Conservation (phyloP, 768 basidiomycete genomes). For the Amanita rubescens region DNA sequence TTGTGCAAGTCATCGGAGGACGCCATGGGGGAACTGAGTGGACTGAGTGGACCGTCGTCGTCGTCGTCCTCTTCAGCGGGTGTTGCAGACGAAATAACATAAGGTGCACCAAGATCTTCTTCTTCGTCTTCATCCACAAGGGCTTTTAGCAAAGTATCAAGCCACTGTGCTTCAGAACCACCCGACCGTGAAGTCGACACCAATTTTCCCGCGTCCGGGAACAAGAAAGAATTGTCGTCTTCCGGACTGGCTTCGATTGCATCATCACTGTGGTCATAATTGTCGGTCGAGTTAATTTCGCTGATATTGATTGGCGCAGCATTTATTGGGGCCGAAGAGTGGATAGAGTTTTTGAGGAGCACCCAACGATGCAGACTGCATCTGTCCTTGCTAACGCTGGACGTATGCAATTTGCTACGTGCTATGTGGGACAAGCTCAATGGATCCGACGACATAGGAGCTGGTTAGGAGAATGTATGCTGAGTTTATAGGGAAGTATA, state of each 20-base stretch:
- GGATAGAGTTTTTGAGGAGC: constrained; percentile 80
- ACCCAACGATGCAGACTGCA: constrained; percentile 84
- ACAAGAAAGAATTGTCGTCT: constrained; percentile 68
- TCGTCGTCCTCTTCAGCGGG: constrained; percentile 62
- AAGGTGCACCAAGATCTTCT: constrained; percentile 40
- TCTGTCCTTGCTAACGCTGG: constrained; percentile 53
- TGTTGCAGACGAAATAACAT: constrained; percentile 37
- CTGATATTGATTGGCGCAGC: constrained; percentile 19
- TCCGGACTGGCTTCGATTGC: constrained; percentile 40
- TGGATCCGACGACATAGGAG: constrained; percentile 40
- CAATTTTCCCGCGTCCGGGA: constrained; percentile 64
- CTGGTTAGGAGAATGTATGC: background rate
- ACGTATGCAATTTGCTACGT: constrained; percentile 67
- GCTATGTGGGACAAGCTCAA: constrained; percentile 54
- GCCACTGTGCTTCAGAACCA: constrained; percentile 68
- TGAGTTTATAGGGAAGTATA: background rate
- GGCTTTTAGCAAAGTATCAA: constrained; percentile 72
- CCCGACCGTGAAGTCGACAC: constrained; percentile 24
- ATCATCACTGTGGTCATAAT: constrained; percentile 34
- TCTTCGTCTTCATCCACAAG: constrained; percentile 69
- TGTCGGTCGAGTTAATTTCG: constrained; percentile 26
- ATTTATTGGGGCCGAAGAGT: constrained; percentile 25
- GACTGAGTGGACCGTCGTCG: constrained; percentile 55
- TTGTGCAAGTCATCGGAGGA: constrained; percentile 68
- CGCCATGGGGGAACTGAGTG: constrained; percentile 61